Conservation (phyloP, 768 basidiomycete species). For the Lanmaoa pseudosensibilis region DNA sequence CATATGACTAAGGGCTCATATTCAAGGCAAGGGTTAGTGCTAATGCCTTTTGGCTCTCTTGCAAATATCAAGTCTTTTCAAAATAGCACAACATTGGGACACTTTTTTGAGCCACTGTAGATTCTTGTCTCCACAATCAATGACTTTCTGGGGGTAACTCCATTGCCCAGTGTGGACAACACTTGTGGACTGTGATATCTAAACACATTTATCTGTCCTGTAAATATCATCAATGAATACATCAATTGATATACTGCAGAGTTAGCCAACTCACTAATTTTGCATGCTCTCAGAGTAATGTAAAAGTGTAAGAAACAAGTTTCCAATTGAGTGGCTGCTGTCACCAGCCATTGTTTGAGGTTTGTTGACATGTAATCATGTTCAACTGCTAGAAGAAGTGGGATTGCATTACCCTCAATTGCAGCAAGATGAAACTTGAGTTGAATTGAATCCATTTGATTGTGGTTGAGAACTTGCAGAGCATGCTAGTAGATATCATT, state of each 20-base stretch:
- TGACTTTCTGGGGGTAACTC: conserved; percentile 5
- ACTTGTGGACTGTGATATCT: conserved; percentile 2
- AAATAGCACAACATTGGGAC: too few relatives aligned
- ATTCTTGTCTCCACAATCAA: too few relatives aligned
- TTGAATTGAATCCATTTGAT: background rate
- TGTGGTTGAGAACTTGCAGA: background rate
- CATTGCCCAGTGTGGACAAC: background rate
- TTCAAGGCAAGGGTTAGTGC: too few relatives aligned
- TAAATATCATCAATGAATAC: background rate
- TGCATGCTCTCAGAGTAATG: background rate
- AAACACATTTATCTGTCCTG: background rate
- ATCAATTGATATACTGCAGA: background rate
- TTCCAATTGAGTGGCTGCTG: too few relatives aligned
- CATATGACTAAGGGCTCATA: too few relatives aligned
- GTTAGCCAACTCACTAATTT: background rate
- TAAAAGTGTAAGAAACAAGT: background rate
- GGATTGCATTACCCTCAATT: background rate
- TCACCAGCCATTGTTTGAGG: too few relatives aligned
- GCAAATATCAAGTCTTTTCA: too few relatives aligned
- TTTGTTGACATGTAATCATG: background rate
- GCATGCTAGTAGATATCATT: background rate
- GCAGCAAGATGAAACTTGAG: background rate
- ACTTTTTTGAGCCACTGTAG: too few relatives aligned
- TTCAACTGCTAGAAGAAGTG: background rate
- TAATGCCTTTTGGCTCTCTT: too few relatives aligned